Percentiles rank a stretch among this genome's conserved stretches.
These are phyloP conservation scores for Saccharomycopsis olivae DNA, from an alignment of 805 yeast species.

Conservation along the genomic window DNA sequence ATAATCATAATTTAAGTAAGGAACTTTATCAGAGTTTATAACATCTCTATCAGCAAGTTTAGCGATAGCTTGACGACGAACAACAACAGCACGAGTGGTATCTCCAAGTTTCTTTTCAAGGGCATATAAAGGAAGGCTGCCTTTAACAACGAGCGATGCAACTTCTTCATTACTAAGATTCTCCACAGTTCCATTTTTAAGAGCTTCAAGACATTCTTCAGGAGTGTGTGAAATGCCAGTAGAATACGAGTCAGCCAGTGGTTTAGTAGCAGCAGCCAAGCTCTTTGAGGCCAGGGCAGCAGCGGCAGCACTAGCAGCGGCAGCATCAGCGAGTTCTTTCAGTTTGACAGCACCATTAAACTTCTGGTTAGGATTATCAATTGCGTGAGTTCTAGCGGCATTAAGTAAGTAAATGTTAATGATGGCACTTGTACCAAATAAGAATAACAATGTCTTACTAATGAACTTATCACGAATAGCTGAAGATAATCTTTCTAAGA, in stretches of 20 bases:
- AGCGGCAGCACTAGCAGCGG: conserved; percentile 10
- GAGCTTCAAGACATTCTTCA: conserved; percentile 52
- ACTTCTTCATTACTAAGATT: conserved; percentile 66
- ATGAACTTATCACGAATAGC: conserved; percentile 75
- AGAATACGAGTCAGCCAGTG: no score
- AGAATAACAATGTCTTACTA: conserved; percentile 65
- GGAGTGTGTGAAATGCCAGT: conserved; percentile 17
- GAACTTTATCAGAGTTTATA: conserved; percentile 59
- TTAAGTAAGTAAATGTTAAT: conserved; percentile 79
- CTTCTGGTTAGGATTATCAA: conserved; percentile 24
- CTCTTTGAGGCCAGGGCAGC: conserved; percentile 17
- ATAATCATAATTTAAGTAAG: conserved; percentile 77
- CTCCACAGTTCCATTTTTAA: conserved; percentile 64
- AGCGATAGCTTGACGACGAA: conserved; percentile 90
- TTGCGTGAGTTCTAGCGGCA: conserved; percentile 63
- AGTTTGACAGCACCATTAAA: conserved; percentile 1
- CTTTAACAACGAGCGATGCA: conserved; percentile 53
- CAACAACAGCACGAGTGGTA: conserved; percentile 83
- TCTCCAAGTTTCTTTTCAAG: conserved; percentile 86
- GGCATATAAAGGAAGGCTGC: conserved; percentile 86
- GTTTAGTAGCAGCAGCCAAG: conserved; percentile 19
- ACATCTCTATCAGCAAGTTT: conserved; percentile 73
- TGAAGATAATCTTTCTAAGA: conserved; percentile 45
- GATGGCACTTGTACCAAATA: conserved; percentile 63
- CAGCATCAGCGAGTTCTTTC: conserved; percentile 3